Conservation (phyloP, 192 early-diverging fungal species). For the Lobosporangium transversale region DNA sequence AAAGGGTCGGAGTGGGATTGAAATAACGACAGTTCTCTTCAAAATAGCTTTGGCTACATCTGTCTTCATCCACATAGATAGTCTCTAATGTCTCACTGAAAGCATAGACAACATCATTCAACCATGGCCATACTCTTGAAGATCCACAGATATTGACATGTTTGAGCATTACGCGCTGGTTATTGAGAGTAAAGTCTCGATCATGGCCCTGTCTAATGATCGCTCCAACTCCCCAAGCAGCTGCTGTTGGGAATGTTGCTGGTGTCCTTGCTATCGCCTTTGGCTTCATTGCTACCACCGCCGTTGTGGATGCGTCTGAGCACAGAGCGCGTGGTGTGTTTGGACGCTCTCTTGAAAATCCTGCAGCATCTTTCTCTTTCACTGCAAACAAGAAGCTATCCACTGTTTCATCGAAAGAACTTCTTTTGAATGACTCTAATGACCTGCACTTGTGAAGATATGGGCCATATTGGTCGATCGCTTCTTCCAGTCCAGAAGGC, state of each 20-base stretch:
- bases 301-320: neutral
- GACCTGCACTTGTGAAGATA: conserved; percentile 1
- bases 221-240: no score
- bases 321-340: neutral
- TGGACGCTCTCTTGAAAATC: neutral
- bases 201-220: no score
- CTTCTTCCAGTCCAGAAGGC: no score
- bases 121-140: neutral
- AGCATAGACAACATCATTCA: conserved; percentile 3
- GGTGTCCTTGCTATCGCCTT: no score
- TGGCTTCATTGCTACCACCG: no score
- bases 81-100: conserved; percentile 7
- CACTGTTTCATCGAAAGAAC: neutral
- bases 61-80: neutral
- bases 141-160: conserved; percentile 1
- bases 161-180: conserved; percentile 4
- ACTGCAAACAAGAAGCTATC: conserved; percentile 15
- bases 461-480: no score
- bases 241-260: no score
- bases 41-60: neutral
- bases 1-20: no score
- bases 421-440: neutral
- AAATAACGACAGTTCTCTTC: neutral
- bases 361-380: neutral
- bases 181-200: no score